Percentiles rank a stretch among this genome's conserved stretches.
These are phyloP conservation scores for Nicotiana paniculata DNA, from an alignment of 257 asterid genomes.

Conservation along the genomic window DNA sequence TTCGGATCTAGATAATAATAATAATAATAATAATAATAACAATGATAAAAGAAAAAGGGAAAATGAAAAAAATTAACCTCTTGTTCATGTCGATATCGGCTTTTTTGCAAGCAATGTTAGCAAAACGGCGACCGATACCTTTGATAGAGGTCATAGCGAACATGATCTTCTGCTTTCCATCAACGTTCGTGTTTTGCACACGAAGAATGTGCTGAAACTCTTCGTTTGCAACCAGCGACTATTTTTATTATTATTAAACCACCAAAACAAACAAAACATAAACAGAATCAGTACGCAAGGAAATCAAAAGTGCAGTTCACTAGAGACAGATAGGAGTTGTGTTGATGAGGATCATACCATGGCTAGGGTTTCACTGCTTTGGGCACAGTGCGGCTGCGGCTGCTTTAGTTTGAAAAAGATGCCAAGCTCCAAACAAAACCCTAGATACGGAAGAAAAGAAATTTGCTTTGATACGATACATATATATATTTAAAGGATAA, in stretches of 20 bases:
- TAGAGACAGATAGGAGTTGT: too few relatives aligned
- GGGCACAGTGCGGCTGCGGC: neutral
- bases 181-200: constrained; percentile 88
- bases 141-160: constrained; percentile 91
- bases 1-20: neutral
- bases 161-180: constrained; percentile 95
- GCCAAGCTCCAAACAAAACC: neutral
- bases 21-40: neutral
- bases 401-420: neutral
- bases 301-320: neutral
- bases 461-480: neutral
- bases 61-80: constrained; percentile 30
- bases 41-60: neutral
- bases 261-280: neutral
- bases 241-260: neutral
- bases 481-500: neutral
- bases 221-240: constrained; percentile 59
- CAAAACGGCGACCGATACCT: constrained; percentile 96
- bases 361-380: constrained; percentile 5
- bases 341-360: neutral
- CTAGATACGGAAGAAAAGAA: neutral
- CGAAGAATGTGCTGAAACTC: constrained; percentile 97
- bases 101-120: constrained; percentile 83
- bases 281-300: neutral
- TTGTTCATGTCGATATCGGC: constrained; percentile 96